Conservation (phyloP, 768 basidiomycete species). For the Suillus subalutaceus region DNA sequence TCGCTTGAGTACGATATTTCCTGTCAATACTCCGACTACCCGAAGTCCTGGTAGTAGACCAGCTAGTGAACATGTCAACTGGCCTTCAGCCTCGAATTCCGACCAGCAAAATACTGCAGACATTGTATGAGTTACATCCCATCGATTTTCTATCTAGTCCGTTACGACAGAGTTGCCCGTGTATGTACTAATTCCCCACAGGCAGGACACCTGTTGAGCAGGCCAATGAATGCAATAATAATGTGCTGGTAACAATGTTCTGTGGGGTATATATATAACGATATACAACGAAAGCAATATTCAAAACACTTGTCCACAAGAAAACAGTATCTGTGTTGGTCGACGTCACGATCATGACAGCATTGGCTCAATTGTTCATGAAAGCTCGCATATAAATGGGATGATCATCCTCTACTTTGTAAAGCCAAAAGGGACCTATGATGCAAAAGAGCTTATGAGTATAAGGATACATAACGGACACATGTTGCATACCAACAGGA, state of each 20-base stretch:
- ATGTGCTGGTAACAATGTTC: neutral
- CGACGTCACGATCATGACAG: neutral
- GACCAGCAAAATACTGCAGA: neutral
- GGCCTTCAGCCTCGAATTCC: neutral
- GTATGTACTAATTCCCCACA: neutral
- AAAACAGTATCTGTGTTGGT: neutral
- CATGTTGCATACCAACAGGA: constrained; percentile 56
- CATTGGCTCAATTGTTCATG: constrained; percentile 8
- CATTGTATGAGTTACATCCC: neutral
- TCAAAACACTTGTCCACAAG: neutral
- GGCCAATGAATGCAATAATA: no score
- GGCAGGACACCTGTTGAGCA: no score
- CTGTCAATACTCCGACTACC: neutral
- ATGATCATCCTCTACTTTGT: constrained; percentile 53
- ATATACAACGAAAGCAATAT: constrained; percentile 10
- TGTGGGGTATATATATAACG: constrained; percentile 34
- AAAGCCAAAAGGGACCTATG: constrained; percentile 74
- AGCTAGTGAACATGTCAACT: neutral
- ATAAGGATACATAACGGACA: neutral
- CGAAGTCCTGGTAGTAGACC: constrained; percentile 1
- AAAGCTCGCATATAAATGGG: constrained; percentile 37
- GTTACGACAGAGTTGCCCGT: neutral
- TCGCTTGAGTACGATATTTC: constrained; percentile 10
- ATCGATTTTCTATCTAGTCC: neutral
- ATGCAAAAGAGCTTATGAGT: constrained; percentile 2